phyloP scores from a whole-genome alignment of 176 grass and related monocot genomes.

The Pharus latifolius region DNA sequence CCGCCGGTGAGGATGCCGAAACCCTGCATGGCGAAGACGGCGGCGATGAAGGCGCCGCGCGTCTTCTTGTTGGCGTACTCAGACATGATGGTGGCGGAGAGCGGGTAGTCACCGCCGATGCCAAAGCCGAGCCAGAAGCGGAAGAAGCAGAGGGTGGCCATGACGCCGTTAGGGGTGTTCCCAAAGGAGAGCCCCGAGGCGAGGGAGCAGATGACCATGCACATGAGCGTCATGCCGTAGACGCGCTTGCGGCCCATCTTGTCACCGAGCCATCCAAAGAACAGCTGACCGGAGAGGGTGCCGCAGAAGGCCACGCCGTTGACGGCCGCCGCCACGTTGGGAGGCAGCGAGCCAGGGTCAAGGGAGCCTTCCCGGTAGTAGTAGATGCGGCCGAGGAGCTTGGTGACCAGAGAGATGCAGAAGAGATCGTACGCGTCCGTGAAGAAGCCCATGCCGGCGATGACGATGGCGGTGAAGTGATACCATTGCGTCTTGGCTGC shows the following conservation, averaged over 20 bases:
- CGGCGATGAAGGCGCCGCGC: constrained; percentile 47
- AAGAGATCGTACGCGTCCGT: constrained; percentile 45
- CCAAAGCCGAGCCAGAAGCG: constrained; percentile 78
- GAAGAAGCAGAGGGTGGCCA: constrained; percentile 61
- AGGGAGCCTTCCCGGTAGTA: neutral
- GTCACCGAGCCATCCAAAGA: constrained; percentile 88
- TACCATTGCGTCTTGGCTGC: constrained; percentile 35
- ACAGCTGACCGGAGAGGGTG: constrained; percentile 53
- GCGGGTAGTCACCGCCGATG: constrained; percentile 68
- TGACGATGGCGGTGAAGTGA: constrained; percentile 44
- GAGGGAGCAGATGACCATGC: constrained; percentile 49
- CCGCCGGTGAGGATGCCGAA: constrained; percentile 55
- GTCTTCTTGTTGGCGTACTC: constrained; percentile 60
- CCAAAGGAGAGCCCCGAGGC: constrained; percentile 55
- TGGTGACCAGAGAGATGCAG: too few relatives aligned
- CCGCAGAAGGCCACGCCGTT: constrained; percentile 69
- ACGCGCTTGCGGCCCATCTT: constrained; percentile 44
- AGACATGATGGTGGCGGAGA: constrained; percentile 65
- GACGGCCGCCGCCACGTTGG: constrained; percentile 47
- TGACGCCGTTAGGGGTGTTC: neutral
- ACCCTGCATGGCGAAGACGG: constrained; percentile 66
- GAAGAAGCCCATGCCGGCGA: constrained; percentile 47
- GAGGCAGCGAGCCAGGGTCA: constrained; percentile 26
- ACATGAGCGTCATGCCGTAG: constrained; percentile 47
- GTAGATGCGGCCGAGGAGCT: too few relatives aligned